Evolutionary conservation across 2,329 filamentous ascomycete species (phyloP).

Genomic region (Trichophyton schoenleinii): DNA sequence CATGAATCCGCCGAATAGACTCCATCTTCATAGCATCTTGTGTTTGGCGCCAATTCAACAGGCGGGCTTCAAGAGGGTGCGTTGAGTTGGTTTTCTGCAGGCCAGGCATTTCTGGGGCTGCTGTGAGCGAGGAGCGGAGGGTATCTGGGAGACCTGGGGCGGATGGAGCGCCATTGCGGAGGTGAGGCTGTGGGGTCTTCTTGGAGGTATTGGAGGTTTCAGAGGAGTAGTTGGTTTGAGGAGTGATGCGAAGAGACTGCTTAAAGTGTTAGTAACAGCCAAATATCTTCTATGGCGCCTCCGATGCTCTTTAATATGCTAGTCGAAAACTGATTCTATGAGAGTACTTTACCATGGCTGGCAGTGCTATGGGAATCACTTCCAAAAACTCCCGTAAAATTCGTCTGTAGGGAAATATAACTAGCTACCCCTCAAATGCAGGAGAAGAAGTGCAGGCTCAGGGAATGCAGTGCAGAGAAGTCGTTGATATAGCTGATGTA

Average conservation of each 20-base stretch:
- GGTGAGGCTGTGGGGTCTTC: constrained; percentile 40
- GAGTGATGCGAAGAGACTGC: constrained; percentile 82
- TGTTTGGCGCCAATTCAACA: constrained; percentile 78
- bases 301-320: neutral
- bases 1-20: constrained; percentile 72
- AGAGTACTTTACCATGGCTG: neutral
- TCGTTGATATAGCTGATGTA: neutral
- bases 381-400: neutral
- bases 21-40: constrained; percentile 84
- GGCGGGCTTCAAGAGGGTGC: constrained; percentile 85
- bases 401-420: neutral
- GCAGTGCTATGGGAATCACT: neutral
- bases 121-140: constrained; percentile 69
- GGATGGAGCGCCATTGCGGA: constrained; percentile 64
- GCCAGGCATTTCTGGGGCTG: constrained; percentile 38
- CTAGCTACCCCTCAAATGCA: neutral
- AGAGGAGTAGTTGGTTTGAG: constrained; percentile 53
- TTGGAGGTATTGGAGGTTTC: constrained; percentile 53
- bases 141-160: constrained; percentile 89
- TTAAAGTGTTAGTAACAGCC: neutral
- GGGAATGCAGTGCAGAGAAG: neutral
- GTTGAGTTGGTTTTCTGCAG: constrained; percentile 38
- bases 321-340: neutral
- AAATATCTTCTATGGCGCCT: neutral
- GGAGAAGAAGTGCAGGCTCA: neutral